These are phyloP conservation scores for Suillus hirtellus DNA, from an alignment of 768 basidiomycete species.

Conservation along the genomic window DNA sequence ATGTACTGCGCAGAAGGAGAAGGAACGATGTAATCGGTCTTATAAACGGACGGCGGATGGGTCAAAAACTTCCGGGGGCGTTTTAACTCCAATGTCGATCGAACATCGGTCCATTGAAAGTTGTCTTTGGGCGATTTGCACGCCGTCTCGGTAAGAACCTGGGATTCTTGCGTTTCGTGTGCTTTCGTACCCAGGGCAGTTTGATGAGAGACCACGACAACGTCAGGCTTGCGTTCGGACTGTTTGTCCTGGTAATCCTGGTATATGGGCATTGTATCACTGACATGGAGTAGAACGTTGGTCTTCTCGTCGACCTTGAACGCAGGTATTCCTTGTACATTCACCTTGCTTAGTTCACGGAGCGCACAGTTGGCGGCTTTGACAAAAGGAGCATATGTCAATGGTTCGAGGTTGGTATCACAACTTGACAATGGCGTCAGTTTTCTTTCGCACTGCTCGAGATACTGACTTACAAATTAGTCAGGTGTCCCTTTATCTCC, in stretches of 20 bases:
- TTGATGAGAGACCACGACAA: neutral
- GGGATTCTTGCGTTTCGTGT: no score
- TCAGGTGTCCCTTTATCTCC: neutral
- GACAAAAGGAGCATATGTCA: neutral
- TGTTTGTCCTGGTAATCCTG: neutral
- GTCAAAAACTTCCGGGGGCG: neutral
- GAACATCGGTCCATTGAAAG: conserved; percentile 1
- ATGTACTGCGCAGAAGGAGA: neutral
- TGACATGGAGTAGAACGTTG: neutral
- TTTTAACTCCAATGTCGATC: conserved; percentile 4
- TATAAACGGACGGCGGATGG: neutral
- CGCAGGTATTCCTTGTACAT: neutral
- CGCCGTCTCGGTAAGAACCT: no score
- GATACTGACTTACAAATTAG: neutral
- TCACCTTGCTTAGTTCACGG: neutral
- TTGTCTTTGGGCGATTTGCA: neutral
- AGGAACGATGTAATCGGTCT: neutral
- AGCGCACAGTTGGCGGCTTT: neutral
- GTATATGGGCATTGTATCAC: neutral
- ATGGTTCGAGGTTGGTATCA: no score
- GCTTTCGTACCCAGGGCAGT: neutral
- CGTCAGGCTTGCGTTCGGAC: conserved; percentile 2
- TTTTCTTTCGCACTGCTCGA: neutral
- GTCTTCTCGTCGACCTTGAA: neutral
- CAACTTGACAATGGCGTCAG: neutral